Conservation (phyloP, 331 rosid genomes). For the Acacia concinna region DNA sequence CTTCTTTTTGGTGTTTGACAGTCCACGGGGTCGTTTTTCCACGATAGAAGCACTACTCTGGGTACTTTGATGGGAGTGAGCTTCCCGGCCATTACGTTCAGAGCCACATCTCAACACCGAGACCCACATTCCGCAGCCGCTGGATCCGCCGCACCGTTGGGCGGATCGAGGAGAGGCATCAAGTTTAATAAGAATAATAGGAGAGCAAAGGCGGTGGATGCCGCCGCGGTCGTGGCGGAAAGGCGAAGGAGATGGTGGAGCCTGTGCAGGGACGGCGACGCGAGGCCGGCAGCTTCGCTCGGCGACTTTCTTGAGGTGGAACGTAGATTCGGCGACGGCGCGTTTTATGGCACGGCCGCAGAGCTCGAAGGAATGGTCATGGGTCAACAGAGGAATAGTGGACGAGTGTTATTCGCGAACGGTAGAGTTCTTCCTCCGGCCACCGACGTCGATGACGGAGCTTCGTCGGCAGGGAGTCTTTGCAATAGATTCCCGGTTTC, state of each 20-base stretch:
- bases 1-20: constrained; percentile 25
- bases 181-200: constrained; percentile 51
- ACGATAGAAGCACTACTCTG: constrained; percentile 89
- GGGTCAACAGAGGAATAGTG: constrained; percentile 34
- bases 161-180: constrained; percentile 31
- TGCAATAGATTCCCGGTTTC: constrained; percentile 59
- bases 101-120: constrained; percentile 76
- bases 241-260: constrained; percentile 88
- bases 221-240: constrained; percentile 46
- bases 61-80: constrained; percentile 97
- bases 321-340: constrained; percentile 80
- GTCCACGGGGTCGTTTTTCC: constrained; percentile 98
- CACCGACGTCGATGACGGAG: constrained; percentile 45
- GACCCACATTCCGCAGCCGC: constrained; percentile 43
- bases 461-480: constrained; percentile 46
- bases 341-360: constrained; percentile 76
- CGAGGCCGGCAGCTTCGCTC: constrained; percentile 74
- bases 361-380: constrained; percentile 81
- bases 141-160: background rate
- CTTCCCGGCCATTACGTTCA: constrained; percentile 82
- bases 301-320: constrained; percentile 95
- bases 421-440: constrained; percentile 77
- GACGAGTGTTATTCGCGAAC: constrained; percentile 61
- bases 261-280: constrained; percentile 72
- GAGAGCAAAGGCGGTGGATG: background rate